Conservation (phyloP, 2,329 filamentous ascomycete genomes). For the Fusarium secorum region DNA sequence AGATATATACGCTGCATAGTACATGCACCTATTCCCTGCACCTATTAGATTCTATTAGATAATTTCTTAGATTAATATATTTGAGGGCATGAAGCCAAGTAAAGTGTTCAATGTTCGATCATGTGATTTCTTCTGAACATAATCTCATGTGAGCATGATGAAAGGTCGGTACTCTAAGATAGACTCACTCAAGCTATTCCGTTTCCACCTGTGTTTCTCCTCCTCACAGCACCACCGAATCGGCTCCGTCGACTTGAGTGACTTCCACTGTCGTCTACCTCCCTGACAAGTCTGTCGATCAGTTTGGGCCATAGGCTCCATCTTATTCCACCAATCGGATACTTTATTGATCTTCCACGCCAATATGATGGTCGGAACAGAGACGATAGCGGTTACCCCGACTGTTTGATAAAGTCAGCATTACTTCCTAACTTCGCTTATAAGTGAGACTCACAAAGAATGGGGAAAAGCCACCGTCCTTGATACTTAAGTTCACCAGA, state of each 20-base stretch:
- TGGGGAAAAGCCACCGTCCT: background rate
- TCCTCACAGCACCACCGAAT: accelerated
- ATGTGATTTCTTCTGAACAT: background rate
- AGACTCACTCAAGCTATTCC: accelerated
- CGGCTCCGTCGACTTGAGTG: accelerated
- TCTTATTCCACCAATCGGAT: accelerated
- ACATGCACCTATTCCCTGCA: conserved; percentile 26
- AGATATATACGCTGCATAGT: conserved; percentile 17
- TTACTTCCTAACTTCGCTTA: background rate
- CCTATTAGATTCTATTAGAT: conserved; percentile 10
- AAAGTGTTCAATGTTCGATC: accelerated
- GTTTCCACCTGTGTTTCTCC: accelerated
- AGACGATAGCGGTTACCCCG: accelerated
- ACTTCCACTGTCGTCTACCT: background rate
- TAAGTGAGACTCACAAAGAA: accelerated
- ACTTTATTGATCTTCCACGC: background rate
- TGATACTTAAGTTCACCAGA: accelerated
- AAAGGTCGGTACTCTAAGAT: accelerated
- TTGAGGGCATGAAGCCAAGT: background rate
- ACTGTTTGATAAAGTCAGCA: background rate
- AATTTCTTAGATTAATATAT: conserved; percentile 19
- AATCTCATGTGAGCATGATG: background rate
- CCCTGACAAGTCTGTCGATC: accelerated
- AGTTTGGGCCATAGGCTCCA: accelerated
- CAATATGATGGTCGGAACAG: background rate